These are phyloP conservation scores for Phaeosphaeria sp. DNA, from an alignment of 2,329 filamentous ascomycete genomes.

Conservation along the genomic window DNA sequence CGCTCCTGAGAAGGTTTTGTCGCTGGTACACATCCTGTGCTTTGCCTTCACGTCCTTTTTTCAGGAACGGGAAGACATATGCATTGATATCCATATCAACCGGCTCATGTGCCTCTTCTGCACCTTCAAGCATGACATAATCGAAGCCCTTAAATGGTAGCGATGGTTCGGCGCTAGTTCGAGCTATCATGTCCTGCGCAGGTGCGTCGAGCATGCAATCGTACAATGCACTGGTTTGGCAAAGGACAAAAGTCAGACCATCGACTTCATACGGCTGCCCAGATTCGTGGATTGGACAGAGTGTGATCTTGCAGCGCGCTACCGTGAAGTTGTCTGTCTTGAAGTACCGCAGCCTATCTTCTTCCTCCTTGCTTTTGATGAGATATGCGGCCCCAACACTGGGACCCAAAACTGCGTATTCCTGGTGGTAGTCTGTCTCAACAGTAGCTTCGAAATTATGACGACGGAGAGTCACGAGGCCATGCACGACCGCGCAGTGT, in stretches of 20 bases:
- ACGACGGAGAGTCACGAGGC: not conserved
- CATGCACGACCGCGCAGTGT: not conserved
- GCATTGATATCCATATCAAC: not conserved
- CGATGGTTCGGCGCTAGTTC: not conserved
- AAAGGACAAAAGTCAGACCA: slow-evolving; percentile 5
- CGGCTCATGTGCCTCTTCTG: not conserved
- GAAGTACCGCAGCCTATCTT: slow-evolving; percentile 6
- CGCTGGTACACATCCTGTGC: not conserved
- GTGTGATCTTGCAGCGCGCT: slow-evolving; percentile 5
- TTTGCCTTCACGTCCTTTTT: not conserved
- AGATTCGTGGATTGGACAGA: not conserved
- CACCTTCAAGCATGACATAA: not conserved
- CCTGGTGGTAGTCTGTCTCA: not conserved
- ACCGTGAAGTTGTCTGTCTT: slow-evolving; percentile 5
- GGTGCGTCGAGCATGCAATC: not conserved
- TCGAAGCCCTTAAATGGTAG: not conserved
- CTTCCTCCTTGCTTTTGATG: not conserved
- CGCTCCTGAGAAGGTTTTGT: not conserved
- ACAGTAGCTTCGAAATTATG: not conserved
- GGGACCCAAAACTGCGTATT: not conserved
- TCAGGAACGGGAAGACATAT: not conserved
- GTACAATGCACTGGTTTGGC: not conserved
- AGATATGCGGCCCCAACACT: slow-evolving; percentile 7
- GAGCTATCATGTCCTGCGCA: not conserved
- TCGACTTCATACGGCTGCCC: not conserved